Conservation (phyloP, 176 grass and related monocot species). For the Hordeum marinum region DNA sequence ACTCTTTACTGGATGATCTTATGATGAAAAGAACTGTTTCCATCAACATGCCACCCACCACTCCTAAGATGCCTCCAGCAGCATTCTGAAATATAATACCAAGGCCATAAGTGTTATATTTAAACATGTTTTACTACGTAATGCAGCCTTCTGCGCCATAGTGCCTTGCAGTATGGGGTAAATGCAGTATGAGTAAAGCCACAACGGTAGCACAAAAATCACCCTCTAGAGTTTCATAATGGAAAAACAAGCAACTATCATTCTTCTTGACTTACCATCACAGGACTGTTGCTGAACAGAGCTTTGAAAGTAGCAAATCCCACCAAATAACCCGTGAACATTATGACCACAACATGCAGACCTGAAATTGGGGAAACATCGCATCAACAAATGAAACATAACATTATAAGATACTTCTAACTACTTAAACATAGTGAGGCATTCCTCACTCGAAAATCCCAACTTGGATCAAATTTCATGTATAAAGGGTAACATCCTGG, state of each 20-base stretch:
- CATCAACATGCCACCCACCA: constrained; percentile 79
- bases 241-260: not conserved
- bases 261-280: constrained; percentile 53
- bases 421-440: not conserved
- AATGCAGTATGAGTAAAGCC: not conserved
- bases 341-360: constrained; percentile 30
- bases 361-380: not conserved
- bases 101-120: not conserved
- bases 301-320: constrained; percentile 74
- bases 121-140: not conserved
- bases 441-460: not conserved
- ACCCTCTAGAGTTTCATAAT: not conserved
- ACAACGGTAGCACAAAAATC: not conserved
- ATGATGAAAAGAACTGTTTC: constrained; percentile 85
- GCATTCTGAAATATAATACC: constrained; percentile 51
- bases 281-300: constrained; percentile 70
- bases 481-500: not conserved
- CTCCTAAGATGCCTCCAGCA: constrained; percentile 91
- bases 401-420: not conserved
- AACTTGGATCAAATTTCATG: not conserved
- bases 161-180: not conserved
- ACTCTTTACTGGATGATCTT: constrained; percentile 66
- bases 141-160: not conserved
- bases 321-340: constrained; percentile 95
- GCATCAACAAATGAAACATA: not conserved